Evolutionary conservation across 208 protist genomes (phyloP).

Genomic region (Leishmania arabica): DNA sequence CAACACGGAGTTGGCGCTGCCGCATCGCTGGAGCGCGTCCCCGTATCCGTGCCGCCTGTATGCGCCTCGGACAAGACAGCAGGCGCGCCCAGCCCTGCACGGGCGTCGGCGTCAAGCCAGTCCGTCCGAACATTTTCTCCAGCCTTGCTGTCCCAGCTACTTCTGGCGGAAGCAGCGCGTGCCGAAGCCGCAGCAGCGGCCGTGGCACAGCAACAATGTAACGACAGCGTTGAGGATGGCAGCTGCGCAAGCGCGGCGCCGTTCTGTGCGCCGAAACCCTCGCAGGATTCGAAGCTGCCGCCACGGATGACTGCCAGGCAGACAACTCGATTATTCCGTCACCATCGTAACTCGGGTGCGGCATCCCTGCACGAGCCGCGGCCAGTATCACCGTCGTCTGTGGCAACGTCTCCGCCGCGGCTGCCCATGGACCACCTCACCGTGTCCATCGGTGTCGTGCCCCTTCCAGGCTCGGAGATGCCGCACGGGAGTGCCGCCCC

Average conservation of each 20-base stretch:
- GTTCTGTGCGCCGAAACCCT: neutral
- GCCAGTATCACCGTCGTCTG: neutral
- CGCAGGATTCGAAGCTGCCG: neutral
- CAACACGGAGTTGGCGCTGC: neutral
- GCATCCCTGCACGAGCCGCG: neutral
- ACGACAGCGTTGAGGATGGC: neutral
- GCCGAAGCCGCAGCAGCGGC: constrained; percentile 10
- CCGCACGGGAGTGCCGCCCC: neutral
- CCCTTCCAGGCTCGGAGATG: constrained; percentile 26
- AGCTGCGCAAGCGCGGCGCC: neutral
- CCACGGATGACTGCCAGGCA: too few relatives aligned
- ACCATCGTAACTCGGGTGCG: neutral
- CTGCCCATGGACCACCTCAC: constrained; percentile 13
- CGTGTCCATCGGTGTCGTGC: constrained; percentile 58
- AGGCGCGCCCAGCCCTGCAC: neutral
- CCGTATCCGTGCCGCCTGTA: neutral
- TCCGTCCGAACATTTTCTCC: neutral
- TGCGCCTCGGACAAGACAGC: too few relatives aligned
- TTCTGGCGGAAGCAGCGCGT: constrained; percentile 22
- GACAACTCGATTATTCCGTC: neutral
- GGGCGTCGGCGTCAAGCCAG: neutral
- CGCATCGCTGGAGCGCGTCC: neutral
- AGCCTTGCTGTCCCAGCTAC: constrained; percentile 17
- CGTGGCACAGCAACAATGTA: neutral
- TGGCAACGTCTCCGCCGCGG: neutral